Conservation (phyloP, 2,329 filamentous ascomycete genomes). For the Penicillium sp. region DNA sequence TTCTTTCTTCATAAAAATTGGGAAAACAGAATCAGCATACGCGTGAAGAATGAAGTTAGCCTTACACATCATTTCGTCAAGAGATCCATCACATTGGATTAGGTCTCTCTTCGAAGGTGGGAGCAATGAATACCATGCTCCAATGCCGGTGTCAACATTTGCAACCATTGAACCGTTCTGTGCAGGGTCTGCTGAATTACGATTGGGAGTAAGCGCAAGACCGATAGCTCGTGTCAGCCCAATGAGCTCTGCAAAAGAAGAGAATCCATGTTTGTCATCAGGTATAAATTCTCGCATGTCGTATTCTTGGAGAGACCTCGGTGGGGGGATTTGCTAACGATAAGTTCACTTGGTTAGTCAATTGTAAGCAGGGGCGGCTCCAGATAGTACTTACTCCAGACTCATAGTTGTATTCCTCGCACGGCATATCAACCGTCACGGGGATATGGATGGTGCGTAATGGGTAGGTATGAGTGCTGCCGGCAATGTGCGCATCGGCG, state of each 20-base stretch:
- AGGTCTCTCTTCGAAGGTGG: neutral
- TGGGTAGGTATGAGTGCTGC: neutral
- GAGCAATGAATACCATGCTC: neutral
- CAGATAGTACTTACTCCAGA: neutral
- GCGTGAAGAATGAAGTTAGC: neutral
- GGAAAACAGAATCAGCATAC: neutral
- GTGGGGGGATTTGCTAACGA: neutral
- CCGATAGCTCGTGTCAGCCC: neutral
- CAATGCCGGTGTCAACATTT: neutral
- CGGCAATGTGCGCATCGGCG: neutral
- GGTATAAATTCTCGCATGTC: neutral
- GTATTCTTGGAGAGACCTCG: neutral
- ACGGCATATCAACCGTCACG: neutral
- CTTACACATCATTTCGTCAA: neutral
- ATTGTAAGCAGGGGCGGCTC: neutral
- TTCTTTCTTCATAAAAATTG: neutral
- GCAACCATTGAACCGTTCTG: neutral
- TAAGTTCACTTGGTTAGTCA: neutral
- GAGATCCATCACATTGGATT: neutral
- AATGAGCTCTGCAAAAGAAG: neutral
- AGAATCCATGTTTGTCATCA: neutral
- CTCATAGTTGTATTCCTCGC: neutral
- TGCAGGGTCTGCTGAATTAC: neutral
- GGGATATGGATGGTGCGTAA: neutral
- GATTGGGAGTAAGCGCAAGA: neutral